phyloP scores from a whole-genome alignment of 1,139 yeast species.

The Protomyces pachydermus region DNA sequence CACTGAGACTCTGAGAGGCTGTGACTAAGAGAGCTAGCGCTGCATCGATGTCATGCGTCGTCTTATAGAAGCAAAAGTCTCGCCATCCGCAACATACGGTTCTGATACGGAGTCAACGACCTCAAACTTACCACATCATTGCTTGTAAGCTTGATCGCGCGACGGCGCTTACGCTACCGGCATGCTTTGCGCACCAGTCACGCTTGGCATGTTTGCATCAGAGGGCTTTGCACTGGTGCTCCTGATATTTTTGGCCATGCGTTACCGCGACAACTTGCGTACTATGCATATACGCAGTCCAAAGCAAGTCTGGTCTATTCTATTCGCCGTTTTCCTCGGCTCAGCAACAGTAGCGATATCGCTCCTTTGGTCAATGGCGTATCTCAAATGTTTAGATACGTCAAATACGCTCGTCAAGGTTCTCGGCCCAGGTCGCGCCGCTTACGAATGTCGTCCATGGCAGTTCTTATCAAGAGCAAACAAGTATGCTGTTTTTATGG shows the following conservation, averaged over 20 bases:
- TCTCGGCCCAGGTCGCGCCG: not conserved
- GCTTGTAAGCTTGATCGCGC: no score
- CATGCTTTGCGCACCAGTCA: slow-evolving; percentile 7
- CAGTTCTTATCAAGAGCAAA: not conserved
- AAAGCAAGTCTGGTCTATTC: slow-evolving; percentile 5
- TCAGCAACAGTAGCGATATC: not conserved
- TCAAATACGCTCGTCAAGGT: not conserved
- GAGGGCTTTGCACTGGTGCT: slow-evolving; percentile 1
- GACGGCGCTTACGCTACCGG: no score
- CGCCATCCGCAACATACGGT: no score
- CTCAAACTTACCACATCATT: no score
- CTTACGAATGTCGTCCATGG: not conserved
- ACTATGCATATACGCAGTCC: slow-evolving; percentile 9
- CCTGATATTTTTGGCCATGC: slow-evolving; percentile 1
- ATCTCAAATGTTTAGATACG: slow-evolving; percentile 20
- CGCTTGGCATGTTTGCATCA: not conserved
- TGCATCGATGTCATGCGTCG: no score
- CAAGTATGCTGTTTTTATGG: slow-evolving; percentile 3
- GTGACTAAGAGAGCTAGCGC: no score
- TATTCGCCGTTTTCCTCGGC: slow-evolving; percentile 12
- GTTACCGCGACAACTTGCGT: slow-evolving; percentile 17
- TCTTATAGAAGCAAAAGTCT: no score
- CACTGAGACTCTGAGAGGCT: no score
- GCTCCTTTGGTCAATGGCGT: slow-evolving; percentile 11
- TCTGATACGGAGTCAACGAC: no score